Evolutionary conservation across 116 monocot species (phyloP).

Genomic region (Dioscorea cayenensis): DNA sequence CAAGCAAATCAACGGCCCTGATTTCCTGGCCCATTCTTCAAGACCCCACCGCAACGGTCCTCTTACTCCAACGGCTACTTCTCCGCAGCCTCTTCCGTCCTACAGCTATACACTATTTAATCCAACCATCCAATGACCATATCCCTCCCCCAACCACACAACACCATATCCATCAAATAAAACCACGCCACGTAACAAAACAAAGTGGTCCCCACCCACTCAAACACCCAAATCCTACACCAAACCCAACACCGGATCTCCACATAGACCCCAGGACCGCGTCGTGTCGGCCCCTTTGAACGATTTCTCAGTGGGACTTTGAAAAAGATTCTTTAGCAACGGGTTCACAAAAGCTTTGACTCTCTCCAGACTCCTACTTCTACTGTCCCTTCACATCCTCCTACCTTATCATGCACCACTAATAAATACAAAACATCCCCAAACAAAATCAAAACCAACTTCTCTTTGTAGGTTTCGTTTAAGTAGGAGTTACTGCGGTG

Average conservation of each 20-base stretch:
- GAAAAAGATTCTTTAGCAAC: neutral
- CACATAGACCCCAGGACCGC: neutral
- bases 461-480: neutral
- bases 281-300: neutral
- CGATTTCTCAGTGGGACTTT: neutral
- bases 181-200: neutral
- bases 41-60: neutral
- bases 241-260: neutral
- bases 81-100: neutral
- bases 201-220: neutral
- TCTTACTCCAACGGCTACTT: constrained; percentile 6
- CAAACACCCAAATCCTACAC: neutral
- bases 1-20: neutral
- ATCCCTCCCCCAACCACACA: neutral
- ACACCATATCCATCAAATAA: neutral
- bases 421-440: neutral
- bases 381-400: neutral
- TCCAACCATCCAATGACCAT: neutral
- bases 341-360: neutral
- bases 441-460: neutral
- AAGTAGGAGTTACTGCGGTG: neutral
- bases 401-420: neutral
- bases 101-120: neutral
- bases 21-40: neutral
- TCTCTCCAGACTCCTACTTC: neutral